phyloP scores from a whole-genome alignment of 495 filamentous ascomycete species.

The Aspergillus olivimuriae region DNA sequence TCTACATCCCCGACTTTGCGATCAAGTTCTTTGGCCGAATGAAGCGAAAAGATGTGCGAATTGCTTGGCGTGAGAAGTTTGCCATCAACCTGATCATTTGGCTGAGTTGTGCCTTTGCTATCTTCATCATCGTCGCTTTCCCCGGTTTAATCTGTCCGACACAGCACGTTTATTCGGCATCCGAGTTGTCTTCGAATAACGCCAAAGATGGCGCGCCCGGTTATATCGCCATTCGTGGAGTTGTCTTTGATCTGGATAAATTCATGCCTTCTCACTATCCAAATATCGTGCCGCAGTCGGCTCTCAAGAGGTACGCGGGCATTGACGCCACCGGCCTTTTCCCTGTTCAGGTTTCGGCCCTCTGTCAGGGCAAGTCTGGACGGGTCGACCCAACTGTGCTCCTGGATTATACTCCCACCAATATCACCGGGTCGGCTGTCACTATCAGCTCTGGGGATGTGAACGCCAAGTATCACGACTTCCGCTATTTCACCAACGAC shows the following conservation, averaged over 20 bases:
- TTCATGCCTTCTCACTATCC: constrained; percentile 82
- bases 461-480: constrained; percentile 86
- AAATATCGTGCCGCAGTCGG: constrained; percentile 57
- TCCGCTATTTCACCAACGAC: constrained; percentile 76
- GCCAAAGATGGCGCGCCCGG: constrained; percentile 60
- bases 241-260: constrained; percentile 75
- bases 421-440: constrained; percentile 59
- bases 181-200: constrained; percentile 66
- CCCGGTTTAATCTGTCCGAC: constrained; percentile 84
- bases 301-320: constrained; percentile 74
- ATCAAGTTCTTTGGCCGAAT: constrained; percentile 77
- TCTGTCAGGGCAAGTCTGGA: constrained; percentile 74
- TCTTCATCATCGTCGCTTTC: constrained; percentile 87
- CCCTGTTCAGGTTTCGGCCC: constrained; percentile 87
- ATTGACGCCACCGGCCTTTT: constrained; percentile 82
- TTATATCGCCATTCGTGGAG: constrained; percentile 77
- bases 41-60: constrained; percentile 86
- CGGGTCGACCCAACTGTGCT: constrained; percentile 62
- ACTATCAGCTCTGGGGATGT: constrained; percentile 60
- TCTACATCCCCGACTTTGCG: constrained; percentile 76
- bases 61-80: constrained; percentile 94
- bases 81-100: constrained; percentile 99
- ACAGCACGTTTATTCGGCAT: constrained; percentile 77
- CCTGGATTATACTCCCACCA: constrained; percentile 73
- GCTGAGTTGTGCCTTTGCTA: constrained; percentile 68